Percentiles rank a stretch among this genome's conserved stretches.
Evolutionary conservation across 768 basidiomycete genomes (phyloP).

Genomic region (Guyanaporus albipodus): DNA sequence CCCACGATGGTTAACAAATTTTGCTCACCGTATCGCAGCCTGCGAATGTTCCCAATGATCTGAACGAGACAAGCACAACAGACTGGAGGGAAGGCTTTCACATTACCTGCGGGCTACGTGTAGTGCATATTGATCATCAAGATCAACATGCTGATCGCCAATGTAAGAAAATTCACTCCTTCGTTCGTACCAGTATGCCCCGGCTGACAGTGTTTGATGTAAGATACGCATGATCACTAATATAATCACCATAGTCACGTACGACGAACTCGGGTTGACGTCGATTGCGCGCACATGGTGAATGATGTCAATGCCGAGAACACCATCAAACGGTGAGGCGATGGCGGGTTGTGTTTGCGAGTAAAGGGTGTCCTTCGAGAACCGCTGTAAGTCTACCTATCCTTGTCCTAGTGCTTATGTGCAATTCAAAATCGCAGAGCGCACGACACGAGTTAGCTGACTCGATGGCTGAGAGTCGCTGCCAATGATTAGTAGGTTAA

Average conservation of each 20-base stretch:
- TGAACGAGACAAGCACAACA: background rate
- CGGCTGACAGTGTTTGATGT: background rate
- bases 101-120: background rate
- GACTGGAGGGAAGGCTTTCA: background rate
- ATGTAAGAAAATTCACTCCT: background rate
- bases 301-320: too few species aligned
- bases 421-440: background rate
- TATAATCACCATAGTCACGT: too few species aligned
- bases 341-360: slow-evolving; percentile 3
- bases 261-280: background rate
- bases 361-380: background rate
- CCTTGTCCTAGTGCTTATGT: background rate
- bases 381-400: slow-evolving; percentile 1
- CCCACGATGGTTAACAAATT: slow-evolving; percentile 1
- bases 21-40: slow-evolving; percentile 10
- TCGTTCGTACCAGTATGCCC: background rate
- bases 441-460: background rate
- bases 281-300: background rate
- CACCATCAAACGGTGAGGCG: background rate
- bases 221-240: background rate
- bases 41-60: background rate
- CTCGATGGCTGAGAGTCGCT: background rate
- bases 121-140: background rate
- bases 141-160: too few species aligned
- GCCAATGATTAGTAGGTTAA: too few species aligned